Evolutionary conservation across 805 yeast genomes (phyloP).

Genomic region (Kodamaea leandrae): DNA sequence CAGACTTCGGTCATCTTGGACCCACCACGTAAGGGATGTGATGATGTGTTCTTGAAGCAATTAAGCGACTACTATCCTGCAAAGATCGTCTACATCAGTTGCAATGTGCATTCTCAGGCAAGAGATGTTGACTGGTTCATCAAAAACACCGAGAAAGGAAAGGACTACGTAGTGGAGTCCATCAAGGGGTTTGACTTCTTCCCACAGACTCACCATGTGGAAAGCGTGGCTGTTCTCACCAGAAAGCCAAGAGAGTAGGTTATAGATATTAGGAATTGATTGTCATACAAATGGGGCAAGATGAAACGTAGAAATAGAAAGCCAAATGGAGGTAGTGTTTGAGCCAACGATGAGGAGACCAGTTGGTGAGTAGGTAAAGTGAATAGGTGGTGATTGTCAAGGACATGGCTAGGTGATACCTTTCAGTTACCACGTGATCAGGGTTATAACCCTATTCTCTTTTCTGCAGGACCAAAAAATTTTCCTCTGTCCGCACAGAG

Average conservation of each 20-base stretch:
- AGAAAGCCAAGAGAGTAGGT: constrained; percentile 2
- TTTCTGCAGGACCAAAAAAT: constrained; percentile 4
- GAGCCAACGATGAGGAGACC: no score
- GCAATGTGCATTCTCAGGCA: constrained; percentile 98
- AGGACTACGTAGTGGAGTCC: constrained; percentile 68
- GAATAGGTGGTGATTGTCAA: no score
- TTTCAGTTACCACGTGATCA: constrained; percentile 5
- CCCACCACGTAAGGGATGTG: constrained; percentile 98
- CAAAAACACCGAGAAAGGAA: constrained; percentile 60
- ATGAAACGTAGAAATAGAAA: no score
- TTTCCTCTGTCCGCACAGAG: constrained; percentile 2
- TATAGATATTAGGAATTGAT: background rate
- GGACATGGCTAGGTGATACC: no score
- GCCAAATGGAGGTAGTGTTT: no score
- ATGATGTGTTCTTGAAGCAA: constrained; percentile 81
- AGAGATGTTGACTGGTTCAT: constrained; percentile 85
- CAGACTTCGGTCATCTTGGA: constrained; percentile 89
- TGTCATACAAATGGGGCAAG: background rate
- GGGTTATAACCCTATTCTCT: constrained; percentile 1
- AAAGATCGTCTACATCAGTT: constrained; percentile 88
- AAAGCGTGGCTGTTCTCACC: constrained; percentile 72
- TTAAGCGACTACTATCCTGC: constrained; percentile 80
- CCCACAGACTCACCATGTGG: constrained; percentile 93
- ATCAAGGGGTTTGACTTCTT: constrained; percentile 95
- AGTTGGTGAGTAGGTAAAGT: no score